Percentiles rank a stretch among this genome's conserved stretches.
These are phyloP conservation scores for Podaxis pistillaris DNA, from an alignment of 768 basidiomycete species.

Conservation along the genomic window DNA sequence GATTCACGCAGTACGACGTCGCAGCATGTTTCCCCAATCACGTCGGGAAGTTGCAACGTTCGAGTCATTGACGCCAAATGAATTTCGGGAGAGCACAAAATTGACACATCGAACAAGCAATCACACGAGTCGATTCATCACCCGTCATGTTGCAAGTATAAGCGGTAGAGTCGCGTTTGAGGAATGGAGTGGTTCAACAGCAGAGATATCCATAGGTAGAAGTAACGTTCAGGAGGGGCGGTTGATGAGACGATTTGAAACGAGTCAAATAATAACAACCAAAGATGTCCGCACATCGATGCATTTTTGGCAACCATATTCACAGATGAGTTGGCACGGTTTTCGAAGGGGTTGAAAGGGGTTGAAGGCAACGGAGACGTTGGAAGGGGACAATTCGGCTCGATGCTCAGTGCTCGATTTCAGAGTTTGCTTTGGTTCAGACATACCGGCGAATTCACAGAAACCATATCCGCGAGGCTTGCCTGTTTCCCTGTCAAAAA, in stretches of 20 bases:
- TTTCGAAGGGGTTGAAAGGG: background rate
- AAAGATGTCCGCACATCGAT: background rate
- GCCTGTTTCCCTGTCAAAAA: constrained; percentile 90
- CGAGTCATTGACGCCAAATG: constrained; percentile 14
- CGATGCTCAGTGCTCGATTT: constrained; percentile 21
- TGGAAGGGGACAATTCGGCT: constrained; percentile 36
- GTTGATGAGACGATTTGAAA: constrained; percentile 5
- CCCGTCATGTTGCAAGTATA: background rate
- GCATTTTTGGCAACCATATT: background rate
- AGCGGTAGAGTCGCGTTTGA: background rate
- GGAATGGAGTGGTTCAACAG: constrained; percentile 8
- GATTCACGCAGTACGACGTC: constrained; percentile 9
- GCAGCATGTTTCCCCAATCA: constrained; percentile 4
- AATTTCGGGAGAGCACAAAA: constrained; percentile 10
- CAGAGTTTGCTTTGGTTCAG: constrained; percentile 27
- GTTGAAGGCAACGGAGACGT: background rate
- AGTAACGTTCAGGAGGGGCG: background rate
- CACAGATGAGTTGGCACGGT: background rate
- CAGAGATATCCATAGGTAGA: constrained; percentile 4
- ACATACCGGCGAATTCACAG: constrained; percentile 88
- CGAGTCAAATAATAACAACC: constrained; percentile 10
- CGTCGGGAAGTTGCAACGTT: background rate
- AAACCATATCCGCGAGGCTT: constrained; percentile 94
- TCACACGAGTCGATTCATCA: constrained; percentile 11
- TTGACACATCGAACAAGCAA: constrained; percentile 5